Evolutionary conservation across 169 alveolate genomes (phyloP).

Genomic region (Eimeria praecox): DNA sequence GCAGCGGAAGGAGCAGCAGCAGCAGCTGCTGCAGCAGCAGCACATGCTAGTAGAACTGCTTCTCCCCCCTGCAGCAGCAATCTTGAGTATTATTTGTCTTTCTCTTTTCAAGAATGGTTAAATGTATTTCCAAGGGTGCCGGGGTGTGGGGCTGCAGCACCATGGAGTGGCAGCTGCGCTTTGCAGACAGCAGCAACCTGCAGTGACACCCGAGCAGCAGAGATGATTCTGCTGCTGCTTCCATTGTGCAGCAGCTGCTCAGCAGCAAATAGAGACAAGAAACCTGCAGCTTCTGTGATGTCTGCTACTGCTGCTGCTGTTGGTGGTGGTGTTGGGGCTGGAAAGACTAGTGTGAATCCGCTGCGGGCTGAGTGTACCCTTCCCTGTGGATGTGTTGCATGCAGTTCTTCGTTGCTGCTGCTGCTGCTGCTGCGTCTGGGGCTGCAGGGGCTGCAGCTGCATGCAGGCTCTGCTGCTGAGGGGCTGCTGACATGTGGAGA

Average conservation of each 20-base stretch:
- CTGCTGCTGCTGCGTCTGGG: conserved; percentile 30
- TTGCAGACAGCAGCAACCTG: not conserved
- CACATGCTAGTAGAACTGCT: not conserved
- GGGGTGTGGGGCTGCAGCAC: conserved; percentile 2
- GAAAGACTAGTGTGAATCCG: not conserved
- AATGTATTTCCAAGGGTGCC: not conserved
- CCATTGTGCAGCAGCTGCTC: conserved; percentile 40
- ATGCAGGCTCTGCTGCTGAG: not conserved
- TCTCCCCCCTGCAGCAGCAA: not conserved
- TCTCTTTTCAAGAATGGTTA: not conserved
- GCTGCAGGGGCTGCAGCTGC: conserved; percentile 17
- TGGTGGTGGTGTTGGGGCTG: too few relatives aligned
- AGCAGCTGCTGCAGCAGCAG: conserved; percentile 27
- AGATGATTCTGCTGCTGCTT: conserved; percentile 14
- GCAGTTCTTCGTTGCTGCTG: conserved; percentile 50
- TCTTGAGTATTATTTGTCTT: not conserved
- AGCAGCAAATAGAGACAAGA: conserved; percentile 1
- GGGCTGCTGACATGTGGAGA: conserved; percentile 22
- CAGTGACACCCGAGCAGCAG: not conserved
- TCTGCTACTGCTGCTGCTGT: not conserved
- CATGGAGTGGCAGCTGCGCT: conserved; percentile 2
- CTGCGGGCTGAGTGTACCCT: not conserved
- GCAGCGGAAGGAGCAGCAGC: conserved; percentile 23
- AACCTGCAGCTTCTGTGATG: not conserved
- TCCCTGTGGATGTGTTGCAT: not conserved